Evolutionary conservation across 345 rosid species (phyloP).

Genomic region (Pistacia atlantica): DNA sequence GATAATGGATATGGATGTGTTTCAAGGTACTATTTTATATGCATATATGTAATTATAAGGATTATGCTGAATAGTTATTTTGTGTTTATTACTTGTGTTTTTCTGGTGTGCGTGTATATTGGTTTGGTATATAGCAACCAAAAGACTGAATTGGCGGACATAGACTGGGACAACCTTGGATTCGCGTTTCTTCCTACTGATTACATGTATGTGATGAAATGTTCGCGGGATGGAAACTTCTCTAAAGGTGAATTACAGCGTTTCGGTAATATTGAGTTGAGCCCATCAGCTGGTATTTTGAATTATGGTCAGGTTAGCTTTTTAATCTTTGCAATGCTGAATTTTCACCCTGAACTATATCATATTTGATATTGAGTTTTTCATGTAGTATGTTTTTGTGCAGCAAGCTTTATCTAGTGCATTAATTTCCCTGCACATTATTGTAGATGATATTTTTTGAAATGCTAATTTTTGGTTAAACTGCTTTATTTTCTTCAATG

Average conservation of each 20-base stretch:
- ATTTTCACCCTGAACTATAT: background rate
- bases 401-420: no score
- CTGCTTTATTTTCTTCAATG: no score
- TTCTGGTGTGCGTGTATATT: background rate
- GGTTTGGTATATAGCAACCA: conserved; percentile 33
- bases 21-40: no score
- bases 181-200: conserved; percentile 72
- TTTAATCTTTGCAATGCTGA: background rate
- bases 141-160: conserved; percentile 51
- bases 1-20: background rate
- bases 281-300: conserved; percentile 85
- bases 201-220: conserved; percentile 85
- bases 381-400: background rate
- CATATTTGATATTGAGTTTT: background rate
- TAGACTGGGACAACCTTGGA: conserved; percentile 92
- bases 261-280: conserved; percentile 86
- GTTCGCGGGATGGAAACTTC: conserved; percentile 54
- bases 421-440: no score
- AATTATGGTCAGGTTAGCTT: conserved; percentile 89
- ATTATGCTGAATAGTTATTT: no score
- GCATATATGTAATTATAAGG: no score
- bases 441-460: no score
- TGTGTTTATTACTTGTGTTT: background rate
- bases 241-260: conserved; percentile 69
- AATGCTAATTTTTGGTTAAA: no score